Evolutionary conservation across 352 stramenopile genomes (phyloP), one percentile per base, ranked within the genome.

Genomic region (Pythium myriotylum): DNA sequence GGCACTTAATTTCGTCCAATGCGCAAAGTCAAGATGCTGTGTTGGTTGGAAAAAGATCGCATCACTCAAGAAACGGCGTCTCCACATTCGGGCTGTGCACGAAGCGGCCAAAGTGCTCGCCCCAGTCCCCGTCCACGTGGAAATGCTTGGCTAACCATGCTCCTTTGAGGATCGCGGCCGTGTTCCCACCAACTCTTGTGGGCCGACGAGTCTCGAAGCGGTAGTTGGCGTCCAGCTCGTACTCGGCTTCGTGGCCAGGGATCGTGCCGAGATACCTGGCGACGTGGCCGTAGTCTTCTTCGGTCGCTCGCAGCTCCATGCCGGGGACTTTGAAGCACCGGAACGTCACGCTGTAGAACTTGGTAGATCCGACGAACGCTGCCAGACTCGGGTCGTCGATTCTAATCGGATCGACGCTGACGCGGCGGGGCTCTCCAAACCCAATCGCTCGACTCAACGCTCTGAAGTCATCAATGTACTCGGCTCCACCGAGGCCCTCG

Each of bases 391-490:
- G 70, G 55, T 85, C 65, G 17, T 88, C 70, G 26, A 97, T 81
- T 16, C 65, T 79, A 26, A 85, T 76, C 54, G 79, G 86, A 13
- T 79, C 58, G 69, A 90, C 76, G 59, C 79, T 79, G 3, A 97
- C 79, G n/a, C 93, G 70, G 16, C 89, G 79, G 22, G 88, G 84
- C 68, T 97, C 88, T 23, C 68, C 72, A 63, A 97, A 98, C 32
- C 90, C 92, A 46, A 79, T 72, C 23, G 81, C 74, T 33, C 75
- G 79, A 40, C 81, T 76, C 37, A 96, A 61, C 13, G 84, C 84
- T 50, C 85, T 70, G 70, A 98, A 97, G 65, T 98, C 92, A 59
- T 96, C 91, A 71, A 85, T 89, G 62, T 98, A 98, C 17, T 97
- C 60, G 3, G 92, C 90, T 26, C 92, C 92, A 4, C 69, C 81